Base-by-base conservation (phyloP, 805 yeast genomes). In the Spathaspora hagerdaliae region DNA sequence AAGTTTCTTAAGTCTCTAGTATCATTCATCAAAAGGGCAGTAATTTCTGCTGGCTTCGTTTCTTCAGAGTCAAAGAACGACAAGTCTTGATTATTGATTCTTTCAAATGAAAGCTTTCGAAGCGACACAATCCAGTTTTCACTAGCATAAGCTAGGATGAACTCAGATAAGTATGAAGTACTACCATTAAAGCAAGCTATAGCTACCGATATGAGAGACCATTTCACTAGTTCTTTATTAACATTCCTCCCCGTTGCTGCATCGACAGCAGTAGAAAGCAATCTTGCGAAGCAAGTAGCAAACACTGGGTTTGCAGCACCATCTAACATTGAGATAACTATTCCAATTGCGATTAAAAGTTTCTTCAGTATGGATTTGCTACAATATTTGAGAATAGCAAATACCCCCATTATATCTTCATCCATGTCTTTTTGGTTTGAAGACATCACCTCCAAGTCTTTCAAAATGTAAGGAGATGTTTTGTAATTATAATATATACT, bases 11-110 rank as follows among this genome's bases (percentile, higher is more conserved):
- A 64, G 55, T 89, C 96, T 54, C 96, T 80, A 0, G 87, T 63
- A 59, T 94, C 97, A 58, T 87, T 89, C 74, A 91, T 69, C 2
- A 92, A 52, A 13, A 91, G 68, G 0, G 95, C 79, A 15, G 83
- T 73, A 11, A 86, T 53, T 51, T 77, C 84, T 32, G 80, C 76
- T 2, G 81, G 70, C 35, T 65, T 69, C 45, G 60, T 65, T 10
- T 50, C 55, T 12, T 66, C 63, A 2, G 55, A 52, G 24, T 65
- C 67, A 54, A 77, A 79, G 82, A 86, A 87, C 2, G 65, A 50
- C 55, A 78, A 53, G 27, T 76, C 76, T 49, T 83, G 86, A 1
- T 64, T 59, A 2, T 79, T 61, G 5, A 90, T 65, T 29, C 65
- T 70, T 1, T 56, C 51, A 52, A 88, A 78, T 0, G 81, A 68